These are phyloP conservation scores for Anthoceros angustus DNA, from an alignment of 225 moss, liverwort and hornwort genomes.

Conservation along the genomic window DNA sequence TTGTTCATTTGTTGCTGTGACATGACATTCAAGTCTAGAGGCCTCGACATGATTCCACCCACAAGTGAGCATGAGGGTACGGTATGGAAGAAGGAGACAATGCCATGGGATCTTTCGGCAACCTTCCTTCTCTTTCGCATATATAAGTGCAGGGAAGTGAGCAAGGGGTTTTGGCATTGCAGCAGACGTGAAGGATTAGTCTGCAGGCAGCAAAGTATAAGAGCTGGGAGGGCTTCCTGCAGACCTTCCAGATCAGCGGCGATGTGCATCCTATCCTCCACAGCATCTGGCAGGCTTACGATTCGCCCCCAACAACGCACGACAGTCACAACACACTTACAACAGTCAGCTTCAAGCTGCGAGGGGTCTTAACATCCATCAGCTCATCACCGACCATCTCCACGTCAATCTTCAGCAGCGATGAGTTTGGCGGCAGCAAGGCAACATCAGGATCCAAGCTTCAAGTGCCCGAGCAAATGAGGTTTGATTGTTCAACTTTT, in stretches of 20 bases:
- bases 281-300: too few relatives aligned
- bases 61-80: not conserved
- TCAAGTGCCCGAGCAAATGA: too few relatives aligned
- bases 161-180: not conserved
- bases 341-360: not conserved
- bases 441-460: too few relatives aligned
- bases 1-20: not conserved
- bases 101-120: not conserved
- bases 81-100: not conserved
- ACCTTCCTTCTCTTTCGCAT: not conserved
- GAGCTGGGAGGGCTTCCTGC: too few relatives aligned
- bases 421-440: too few relatives aligned
- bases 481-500: too few relatives aligned
- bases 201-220: not conserved
- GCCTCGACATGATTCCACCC: not conserved
- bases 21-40: not conserved
- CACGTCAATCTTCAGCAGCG: too few relatives aligned
- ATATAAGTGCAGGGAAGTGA: not conserved
- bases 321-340: not conserved
- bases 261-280: too few relatives aligned
- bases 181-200: not conserved
- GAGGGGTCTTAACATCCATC: not conserved
- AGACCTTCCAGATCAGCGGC: too few relatives aligned
- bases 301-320: too few relatives aligned
- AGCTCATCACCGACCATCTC: too few relatives aligned